phyloP scores from a whole-genome alignment of 2,329 filamentous ascomycete species.

The Hypoxylon sp. region DNA sequence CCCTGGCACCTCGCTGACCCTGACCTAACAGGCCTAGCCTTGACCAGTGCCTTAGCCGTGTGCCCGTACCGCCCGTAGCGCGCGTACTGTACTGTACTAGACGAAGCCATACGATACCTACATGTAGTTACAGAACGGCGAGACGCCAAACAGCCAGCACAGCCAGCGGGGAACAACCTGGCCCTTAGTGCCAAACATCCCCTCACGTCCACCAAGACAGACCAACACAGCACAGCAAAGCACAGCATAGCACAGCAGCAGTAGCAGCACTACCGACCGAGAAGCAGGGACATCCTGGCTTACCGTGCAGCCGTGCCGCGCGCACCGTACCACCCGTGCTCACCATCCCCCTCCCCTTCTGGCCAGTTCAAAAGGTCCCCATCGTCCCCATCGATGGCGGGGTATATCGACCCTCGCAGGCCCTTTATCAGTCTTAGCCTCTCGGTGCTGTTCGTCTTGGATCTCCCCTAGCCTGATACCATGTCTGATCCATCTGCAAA shows the following conservation, averaged over 20 bases:
- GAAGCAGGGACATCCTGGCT: not conserved
- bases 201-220: not conserved
- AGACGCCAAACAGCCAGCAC: too few relatives aligned
- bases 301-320: constrained; percentile 7
- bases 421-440: constrained; percentile 33
- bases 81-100: too few relatives aligned
- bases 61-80: too few relatives aligned
- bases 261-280: not conserved
- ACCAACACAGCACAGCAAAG: too few relatives aligned
- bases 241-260: too few relatives aligned
- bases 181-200: not conserved
- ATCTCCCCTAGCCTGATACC: not conserved
- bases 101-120: too few relatives aligned
- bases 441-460: not conserved
- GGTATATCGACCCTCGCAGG: constrained; percentile 32
- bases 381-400: constrained; percentile 23
- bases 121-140: too few relatives aligned
- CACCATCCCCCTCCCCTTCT: not conserved
- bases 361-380: too few relatives aligned
- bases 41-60: too few relatives aligned
- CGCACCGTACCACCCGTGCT: constrained; percentile 25
- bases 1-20: too few relatives aligned
- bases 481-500: constrained; percentile 16
- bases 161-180: too few relatives aligned
- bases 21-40: too few relatives aligned